These are phyloP conservation scores for Diphasiastrum complanatum DNA, from an alignment of 83 land plant genomes.

Conservation along the genomic window DNA sequence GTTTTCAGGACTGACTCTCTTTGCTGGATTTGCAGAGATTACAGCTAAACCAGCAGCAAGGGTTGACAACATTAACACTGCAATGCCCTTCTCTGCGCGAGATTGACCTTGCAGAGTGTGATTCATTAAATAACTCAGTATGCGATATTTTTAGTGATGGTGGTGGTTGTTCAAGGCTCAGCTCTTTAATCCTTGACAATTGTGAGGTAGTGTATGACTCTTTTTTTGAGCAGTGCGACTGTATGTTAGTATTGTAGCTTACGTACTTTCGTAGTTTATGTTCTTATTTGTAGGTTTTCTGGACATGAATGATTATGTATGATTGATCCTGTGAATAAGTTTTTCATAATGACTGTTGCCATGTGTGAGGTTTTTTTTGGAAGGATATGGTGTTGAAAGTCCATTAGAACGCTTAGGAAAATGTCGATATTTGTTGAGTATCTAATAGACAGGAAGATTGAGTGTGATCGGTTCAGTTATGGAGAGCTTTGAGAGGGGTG, in stretches of 20 bases:
- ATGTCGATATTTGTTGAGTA: too few relatives aligned
- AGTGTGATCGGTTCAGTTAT: too few relatives aligned
- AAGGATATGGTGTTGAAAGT: too few relatives aligned
- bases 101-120: slow-evolving; percentile 89
- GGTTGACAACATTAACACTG: slow-evolving; percentile 53
- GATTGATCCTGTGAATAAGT: too few relatives aligned
- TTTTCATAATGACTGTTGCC: too few relatives aligned
- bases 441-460: too few relatives aligned
- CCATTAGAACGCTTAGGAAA: too few relatives aligned
- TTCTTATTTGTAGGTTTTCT: too few relatives aligned
- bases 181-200: slow-evolving; percentile 66
- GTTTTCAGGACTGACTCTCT: too few relatives aligned
- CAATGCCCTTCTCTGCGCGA: slow-evolving; percentile 66
- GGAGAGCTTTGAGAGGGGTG: too few relatives aligned
- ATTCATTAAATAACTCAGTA: slow-evolving; percentile 63
- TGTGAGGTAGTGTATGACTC: slow-evolving; percentile 57
- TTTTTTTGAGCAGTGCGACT: neutral
- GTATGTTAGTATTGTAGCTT: neutral
- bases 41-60: slow-evolving; percentile 72
- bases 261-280: neutral
- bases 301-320: too few relatives aligned
- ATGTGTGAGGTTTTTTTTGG: too few relatives aligned
- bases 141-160: slow-evolving; percentile 84
- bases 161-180: slow-evolving; percentile 89
- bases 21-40: slow-evolving; percentile 68